Conservation (phyloP, 2,329 filamentous ascomycete species). For the Talaromyces sp. region DNA sequence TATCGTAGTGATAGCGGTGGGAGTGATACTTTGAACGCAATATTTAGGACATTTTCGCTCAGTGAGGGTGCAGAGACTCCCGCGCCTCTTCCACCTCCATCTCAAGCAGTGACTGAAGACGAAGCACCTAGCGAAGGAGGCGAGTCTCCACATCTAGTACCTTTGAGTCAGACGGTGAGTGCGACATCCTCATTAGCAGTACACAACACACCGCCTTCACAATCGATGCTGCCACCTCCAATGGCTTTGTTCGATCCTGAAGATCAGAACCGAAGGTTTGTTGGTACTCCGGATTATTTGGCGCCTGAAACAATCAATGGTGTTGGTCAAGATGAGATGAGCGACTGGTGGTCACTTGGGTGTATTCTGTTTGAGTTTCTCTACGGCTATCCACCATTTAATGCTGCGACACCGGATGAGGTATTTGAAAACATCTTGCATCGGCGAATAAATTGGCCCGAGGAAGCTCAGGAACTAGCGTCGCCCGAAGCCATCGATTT, state of each 20-base stretch:
- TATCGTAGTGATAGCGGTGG: slow-evolving; percentile 89
- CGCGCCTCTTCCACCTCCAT: slow-evolving; percentile 31
- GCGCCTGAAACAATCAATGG: slow-evolving; percentile 96
- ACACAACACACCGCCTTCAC: slow-evolving; percentile 49
- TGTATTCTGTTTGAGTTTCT: slow-evolving; percentile 97
- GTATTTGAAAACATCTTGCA: slow-evolving; percentile 96
- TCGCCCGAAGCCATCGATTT: slow-evolving; percentile 89
- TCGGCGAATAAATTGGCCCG: slow-evolving; percentile 88
- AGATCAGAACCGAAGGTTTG: slow-evolving; percentile 87
- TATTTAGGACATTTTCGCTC: slow-evolving; percentile 76
- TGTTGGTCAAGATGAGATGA: slow-evolving; percentile 92
- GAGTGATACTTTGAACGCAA: slow-evolving; percentile 76
- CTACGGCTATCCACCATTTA: slow-evolving; percentile 90
- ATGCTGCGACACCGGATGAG: slow-evolving; percentile 81
- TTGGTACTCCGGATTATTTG: slow-evolving; percentile 94
- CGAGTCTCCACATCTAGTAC: slow-evolving; percentile 72
- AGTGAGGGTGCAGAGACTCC: slow-evolving; percentile 55
- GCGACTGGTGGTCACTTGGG: slow-evolving; percentile 99
- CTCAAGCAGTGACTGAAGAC: slow-evolving; percentile 54
- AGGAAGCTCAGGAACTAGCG: slow-evolving; percentile 71
- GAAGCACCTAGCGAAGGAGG: slow-evolving; percentile 66
- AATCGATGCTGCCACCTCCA: slow-evolving; percentile 82
- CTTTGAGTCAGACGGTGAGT: slow-evolving; percentile 59
- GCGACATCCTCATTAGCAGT: slow-evolving; percentile 34
- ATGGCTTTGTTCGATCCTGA: slow-evolving; percentile 93